Evolutionary conservation across 129 eudicot genomes (phyloP), one percentile per base, ranked within the genome.

Genomic region (Centaurea solstitialis): DNA sequence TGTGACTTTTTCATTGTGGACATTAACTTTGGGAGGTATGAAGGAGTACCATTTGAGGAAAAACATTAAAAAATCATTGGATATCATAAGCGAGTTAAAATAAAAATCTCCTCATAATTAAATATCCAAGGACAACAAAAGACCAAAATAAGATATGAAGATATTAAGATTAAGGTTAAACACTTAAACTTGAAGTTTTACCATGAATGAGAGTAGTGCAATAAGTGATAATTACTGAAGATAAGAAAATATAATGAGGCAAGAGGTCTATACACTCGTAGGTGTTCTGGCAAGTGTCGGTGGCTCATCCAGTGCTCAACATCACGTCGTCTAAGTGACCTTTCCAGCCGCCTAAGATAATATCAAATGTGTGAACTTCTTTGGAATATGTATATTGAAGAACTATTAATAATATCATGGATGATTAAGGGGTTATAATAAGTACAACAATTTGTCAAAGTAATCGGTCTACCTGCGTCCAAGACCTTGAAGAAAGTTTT

Each of bases 261-360:
- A 33, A 41, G 73, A 57, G 72, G 21, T 66, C 4, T 57, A 30
- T 77, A 93, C 98, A 88, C 89, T 78, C 87, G 85, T 65, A 94
- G 79, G 7, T 86, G 85, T 75, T 73, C 89, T 10, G 97, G 97
- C 90, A 94, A 84, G 59, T 89, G 93, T 18, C 97, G 87, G 72
- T 94, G 98, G 47, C 94, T 89, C 97, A 94, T 94, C 98, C 98
- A 94, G 62, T 87, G 93, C 87, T 94, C 97, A 70, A 94, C 94
- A 83, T 94, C 98, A 73, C 97, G 93, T 76, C 93, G 87, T 84
- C 98, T 92, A 64, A 94, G 90, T 67, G 97, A 90, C 91, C 83
- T 82, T 87, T 94, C 97, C 40, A 90, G 77, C 83, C 93, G 90
- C 91, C 98, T 94, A 70, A 64, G 15, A 75, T 38, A 75, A 80